phyloP scores from a whole-genome alignment of 2,329 filamentous ascomycete genomes.

The Anisogramma anomala region DNA sequence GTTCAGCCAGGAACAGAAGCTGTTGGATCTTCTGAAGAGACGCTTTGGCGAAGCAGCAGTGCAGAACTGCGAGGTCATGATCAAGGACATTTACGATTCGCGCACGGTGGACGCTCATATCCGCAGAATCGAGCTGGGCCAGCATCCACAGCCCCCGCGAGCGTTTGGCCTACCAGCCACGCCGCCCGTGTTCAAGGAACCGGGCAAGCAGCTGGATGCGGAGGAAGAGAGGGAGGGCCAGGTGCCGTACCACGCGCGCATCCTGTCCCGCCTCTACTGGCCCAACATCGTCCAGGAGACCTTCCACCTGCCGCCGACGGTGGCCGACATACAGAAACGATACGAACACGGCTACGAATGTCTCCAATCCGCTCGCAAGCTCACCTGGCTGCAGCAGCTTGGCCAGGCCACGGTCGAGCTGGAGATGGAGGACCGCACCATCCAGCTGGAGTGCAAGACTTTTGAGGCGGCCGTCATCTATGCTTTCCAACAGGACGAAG shows the following conservation, averaged over 20 bases:
- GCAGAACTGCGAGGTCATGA: constrained; percentile 95
- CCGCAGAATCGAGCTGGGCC: constrained; percentile 35
- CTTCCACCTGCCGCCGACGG: constrained; percentile 50
- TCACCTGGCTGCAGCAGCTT: constrained; percentile 77
- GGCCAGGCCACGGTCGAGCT: constrained; percentile 73
- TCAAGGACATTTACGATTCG: constrained; percentile 83
- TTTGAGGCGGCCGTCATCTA: constrained; percentile 84
- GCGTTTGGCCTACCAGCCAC: constrained; percentile 16
- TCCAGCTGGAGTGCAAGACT: constrained; percentile 62
- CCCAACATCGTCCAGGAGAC: constrained; percentile 62
- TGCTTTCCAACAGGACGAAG: constrained; percentile 50
- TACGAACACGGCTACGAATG: constrained; percentile 69
- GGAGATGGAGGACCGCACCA: constrained; percentile 66
- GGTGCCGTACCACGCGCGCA: constrained; percentile 60
- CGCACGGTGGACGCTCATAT: constrained; percentile 59
- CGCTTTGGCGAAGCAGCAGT: constrained; percentile 76
- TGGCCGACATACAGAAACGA: constrained; percentile 49
- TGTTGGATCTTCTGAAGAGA: constrained; percentile 77
- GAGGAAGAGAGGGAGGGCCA: constrained; percentile 40
- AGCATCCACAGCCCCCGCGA: constrained; percentile 11
- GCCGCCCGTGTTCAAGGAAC: not conserved
- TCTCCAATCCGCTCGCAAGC: constrained; percentile 72
- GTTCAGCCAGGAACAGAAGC: constrained; percentile 69
- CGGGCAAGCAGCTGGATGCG: constrained; percentile 17
- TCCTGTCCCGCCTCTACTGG: constrained; percentile 90